A percentile compares a stretch with the other conserved stretches of the same genome.
These are phyloP conservation scores for Hordeum vulgare DNA, from an alignment of 176 grass and related monocot genomes.

Conservation along the genomic window DNA sequence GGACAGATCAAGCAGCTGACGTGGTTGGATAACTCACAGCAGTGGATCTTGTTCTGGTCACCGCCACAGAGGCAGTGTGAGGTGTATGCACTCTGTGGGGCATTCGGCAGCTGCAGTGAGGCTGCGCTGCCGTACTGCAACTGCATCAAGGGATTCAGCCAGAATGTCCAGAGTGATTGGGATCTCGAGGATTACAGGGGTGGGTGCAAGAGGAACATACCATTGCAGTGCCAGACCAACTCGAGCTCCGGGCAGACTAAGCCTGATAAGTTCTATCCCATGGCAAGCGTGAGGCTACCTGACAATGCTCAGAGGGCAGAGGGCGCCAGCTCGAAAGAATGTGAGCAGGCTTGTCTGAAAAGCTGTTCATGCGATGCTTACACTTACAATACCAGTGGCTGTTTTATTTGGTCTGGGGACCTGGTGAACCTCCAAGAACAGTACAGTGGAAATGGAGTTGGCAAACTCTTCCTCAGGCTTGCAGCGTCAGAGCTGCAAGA, in stretches of 20 bases:
- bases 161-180: conserved; percentile 41
- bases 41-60: conserved; percentile 61
- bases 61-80: conserved; percentile 50
- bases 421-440: conserved; percentile 58
- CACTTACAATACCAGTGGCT: conserved; percentile 40
- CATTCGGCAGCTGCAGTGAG: conserved; percentile 58
- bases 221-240: conserved; percentile 50
- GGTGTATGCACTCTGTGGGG: conserved; percentile 58
- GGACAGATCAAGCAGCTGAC: conserved; percentile 59
- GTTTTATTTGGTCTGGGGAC: conserved; percentile 61
- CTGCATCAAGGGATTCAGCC: conserved; percentile 55
- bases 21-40: conserved; percentile 15
- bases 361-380: conserved; percentile 71
- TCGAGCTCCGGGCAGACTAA: conserved; percentile 12
- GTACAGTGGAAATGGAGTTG: conserved; percentile 23
- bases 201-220: conserved; percentile 56
- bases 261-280: conserved; percentile 55
- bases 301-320: conserved; percentile 30
- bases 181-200: conserved; percentile 39
- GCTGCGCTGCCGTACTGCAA: conserved; percentile 36
- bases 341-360: conserved; percentile 48
- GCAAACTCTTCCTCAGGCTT: conserved; percentile 67
- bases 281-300: conserved; percentile 34
- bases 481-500: conserved; percentile 62
- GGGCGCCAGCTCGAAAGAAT: conserved; percentile 30